These are phyloP conservation scores for Suhomyces ambrosiae DNA, from an alignment of 1,139 yeast species.

Conservation along the genomic window DNA sequence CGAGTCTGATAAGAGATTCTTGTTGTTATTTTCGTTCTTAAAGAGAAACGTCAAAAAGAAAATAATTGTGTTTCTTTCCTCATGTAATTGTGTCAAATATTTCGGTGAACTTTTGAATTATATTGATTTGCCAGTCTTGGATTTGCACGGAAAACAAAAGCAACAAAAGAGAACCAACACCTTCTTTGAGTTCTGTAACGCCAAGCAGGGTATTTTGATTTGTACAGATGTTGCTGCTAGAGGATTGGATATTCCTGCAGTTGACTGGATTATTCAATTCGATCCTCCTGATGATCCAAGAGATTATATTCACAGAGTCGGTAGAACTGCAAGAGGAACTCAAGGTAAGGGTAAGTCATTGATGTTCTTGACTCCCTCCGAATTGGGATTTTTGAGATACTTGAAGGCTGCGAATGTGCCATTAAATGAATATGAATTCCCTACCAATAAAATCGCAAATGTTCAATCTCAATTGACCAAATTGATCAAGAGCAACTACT, in stretches of 20 bases:
- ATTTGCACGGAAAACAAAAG: constrained; percentile 95
- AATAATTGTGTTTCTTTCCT: constrained; percentile 89
- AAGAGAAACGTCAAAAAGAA: constrained; percentile 89
- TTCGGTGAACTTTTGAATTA: constrained; percentile 92
- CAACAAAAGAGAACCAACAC: constrained; percentile 98
- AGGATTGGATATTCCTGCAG: constrained; percentile 33
- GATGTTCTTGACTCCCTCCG: constrained; percentile 93
- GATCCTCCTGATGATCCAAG: constrained; percentile 92
- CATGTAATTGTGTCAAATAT: constrained; percentile 96
- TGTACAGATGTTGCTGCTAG: constrained; percentile 36
- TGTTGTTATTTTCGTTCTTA: constrained; percentile 86
- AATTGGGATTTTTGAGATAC: constrained; percentile 90
- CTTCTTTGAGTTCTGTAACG: constrained; percentile 95
- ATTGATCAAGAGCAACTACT: constrained; percentile 86
- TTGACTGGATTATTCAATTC: constrained; percentile 34
- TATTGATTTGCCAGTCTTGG: constrained; percentile 94
- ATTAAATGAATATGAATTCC: constrained; percentile 94
- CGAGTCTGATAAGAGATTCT: constrained; percentile 91
- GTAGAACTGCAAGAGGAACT: constrained; percentile 58
- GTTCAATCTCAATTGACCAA: constrained; percentile 93
- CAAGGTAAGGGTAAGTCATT: constrained; percentile 88
- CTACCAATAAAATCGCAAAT: constrained; percentile 88
- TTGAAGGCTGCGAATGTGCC: constrained; percentile 97
- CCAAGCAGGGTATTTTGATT: constrained; percentile 57
- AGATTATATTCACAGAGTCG: constrained; percentile 36